These are phyloP conservation scores for Bacidia rubella DNA, from an alignment of 495 filamentous ascomycete species.

Conservation along the genomic window DNA sequence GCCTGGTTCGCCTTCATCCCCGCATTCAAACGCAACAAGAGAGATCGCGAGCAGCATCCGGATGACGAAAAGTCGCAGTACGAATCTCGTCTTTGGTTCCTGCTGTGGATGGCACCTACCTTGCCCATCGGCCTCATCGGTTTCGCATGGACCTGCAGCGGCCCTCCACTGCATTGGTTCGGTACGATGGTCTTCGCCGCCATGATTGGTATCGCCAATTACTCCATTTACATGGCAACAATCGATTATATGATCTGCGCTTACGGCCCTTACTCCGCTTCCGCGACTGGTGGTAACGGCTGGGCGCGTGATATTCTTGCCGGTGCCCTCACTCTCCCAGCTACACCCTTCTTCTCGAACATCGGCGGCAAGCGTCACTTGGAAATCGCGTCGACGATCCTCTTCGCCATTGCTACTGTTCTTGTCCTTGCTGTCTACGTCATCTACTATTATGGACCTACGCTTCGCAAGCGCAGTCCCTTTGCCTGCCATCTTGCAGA, in stretches of 20 bases:
- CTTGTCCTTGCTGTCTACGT: constrained; percentile 63
- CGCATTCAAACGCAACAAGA: constrained; percentile 38
- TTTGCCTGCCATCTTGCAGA: constrained; percentile 61
- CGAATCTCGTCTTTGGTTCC: constrained; percentile 47
- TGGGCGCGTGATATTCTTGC: constrained; percentile 72
- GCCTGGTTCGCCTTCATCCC: constrained; percentile 42
- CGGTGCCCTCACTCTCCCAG: constrained; percentile 60
- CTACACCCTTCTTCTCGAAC: constrained; percentile 47
- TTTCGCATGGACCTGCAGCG: constrained; percentile 50
- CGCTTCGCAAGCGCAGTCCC: constrained; percentile 50
- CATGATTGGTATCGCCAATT: constrained; percentile 57
- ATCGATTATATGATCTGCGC: constrained; percentile 64
- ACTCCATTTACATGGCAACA: constrained; percentile 60
- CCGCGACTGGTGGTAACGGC: constrained; percentile 59
- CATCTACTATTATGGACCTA: constrained; percentile 64
- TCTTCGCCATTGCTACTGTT: constrained; percentile 52
- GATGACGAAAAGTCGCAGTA: constrained; percentile 43
- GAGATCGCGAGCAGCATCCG: constrained; percentile 32
- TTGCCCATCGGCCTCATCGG: constrained; percentile 47
- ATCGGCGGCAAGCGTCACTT: constrained; percentile 43
- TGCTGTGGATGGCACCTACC: constrained; percentile 43
- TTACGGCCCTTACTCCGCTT: constrained; percentile 60
- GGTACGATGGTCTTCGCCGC: constrained; percentile 48
- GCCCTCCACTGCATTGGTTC: constrained; percentile 48
- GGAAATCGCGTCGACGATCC: constrained; percentile 58